phyloP scores from a whole-genome alignment of 139 green algal genomes.

The Mesotaenium endlicherianum region DNA sequence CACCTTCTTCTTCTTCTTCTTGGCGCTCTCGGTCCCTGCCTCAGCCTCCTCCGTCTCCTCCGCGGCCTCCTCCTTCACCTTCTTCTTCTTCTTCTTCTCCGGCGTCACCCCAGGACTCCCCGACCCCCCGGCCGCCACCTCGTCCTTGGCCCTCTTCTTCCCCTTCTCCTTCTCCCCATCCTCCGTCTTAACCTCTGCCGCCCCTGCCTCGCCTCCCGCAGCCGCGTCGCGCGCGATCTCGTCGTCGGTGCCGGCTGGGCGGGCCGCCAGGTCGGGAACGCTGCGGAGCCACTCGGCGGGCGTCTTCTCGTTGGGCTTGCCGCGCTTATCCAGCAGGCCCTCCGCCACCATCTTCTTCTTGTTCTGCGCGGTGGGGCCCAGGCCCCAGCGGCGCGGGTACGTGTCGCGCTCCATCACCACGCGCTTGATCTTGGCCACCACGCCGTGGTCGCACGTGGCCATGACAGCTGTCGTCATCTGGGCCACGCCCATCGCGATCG shows the following conservation, averaged over 20 bases:
- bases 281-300: slow-evolving; percentile 85
- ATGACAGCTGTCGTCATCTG: slow-evolving; percentile 96
- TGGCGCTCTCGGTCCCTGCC: slow-evolving; percentile 22
- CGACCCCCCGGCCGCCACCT: slow-evolving; percentile 32
- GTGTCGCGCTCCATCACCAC: slow-evolving; percentile 99
- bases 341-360: slow-evolving; percentile 98
- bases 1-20: slow-evolving; percentile 52
- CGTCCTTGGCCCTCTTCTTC: slow-evolving; percentile 26
- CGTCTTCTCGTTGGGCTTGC: slow-evolving; percentile 89
- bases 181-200: neutral
- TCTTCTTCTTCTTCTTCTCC: slow-evolving; percentile 39
- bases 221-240: slow-evolving; percentile 14
- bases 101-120: slow-evolving; percentile 20
- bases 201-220: neutral
- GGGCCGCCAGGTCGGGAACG: slow-evolving; percentile 62
- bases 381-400: slow-evolving; percentile 92
- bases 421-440: slow-evolving; percentile 94
- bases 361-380: slow-evolving; percentile 87
- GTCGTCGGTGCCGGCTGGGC: slow-evolving; percentile 35
- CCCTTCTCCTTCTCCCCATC: slow-evolving; percentile 30
- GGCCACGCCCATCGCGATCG: slow-evolving; percentile 89
- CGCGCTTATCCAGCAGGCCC: slow-evolving; percentile 96
- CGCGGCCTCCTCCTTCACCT: slow-evolving; percentile 23
- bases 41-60: slow-evolving; percentile 10
- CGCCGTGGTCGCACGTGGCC: slow-evolving; percentile 91